phyloP scores from a whole-genome alignment of 2,329 filamentous ascomycete species.

The Fusarium multiceps region DNA sequence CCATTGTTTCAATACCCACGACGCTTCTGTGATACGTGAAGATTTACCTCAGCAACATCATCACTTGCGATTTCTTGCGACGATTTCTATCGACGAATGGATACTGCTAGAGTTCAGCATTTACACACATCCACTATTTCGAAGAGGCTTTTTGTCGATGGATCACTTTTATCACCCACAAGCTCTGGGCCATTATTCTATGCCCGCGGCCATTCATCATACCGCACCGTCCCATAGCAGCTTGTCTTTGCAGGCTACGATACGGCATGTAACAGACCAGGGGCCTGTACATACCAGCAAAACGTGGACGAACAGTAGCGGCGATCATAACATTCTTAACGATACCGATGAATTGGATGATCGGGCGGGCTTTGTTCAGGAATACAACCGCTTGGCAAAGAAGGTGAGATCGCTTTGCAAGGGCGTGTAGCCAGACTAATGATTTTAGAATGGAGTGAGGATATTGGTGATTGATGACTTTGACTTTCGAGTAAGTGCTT shows the following conservation, averaged over 20 bases:
- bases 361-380: slow-evolving; percentile 61
- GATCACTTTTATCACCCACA: slow-evolving; percentile 25
- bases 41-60: slow-evolving; percentile 13
- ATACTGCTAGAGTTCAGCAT: slow-evolving; percentile 16
- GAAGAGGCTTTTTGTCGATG: slow-evolving; percentile 26
- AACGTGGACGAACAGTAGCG: slow-evolving; percentile 69
- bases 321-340: slow-evolving; percentile 58
- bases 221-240: slow-evolving; percentile 44
- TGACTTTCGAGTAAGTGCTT: slow-evolving; percentile 48
- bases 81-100: slow-evolving; percentile 22
- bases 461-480: slow-evolving; percentile 53
- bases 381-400: slow-evolving; percentile 70
- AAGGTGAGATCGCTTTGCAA: slow-evolving; percentile 56
- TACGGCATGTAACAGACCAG: slow-evolving; percentile 40
- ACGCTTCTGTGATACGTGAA: slow-evolving; percentile 40
- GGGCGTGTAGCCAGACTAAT: neutral
- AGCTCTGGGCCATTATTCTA: slow-evolving; percentile 30
- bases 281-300: slow-evolving; percentile 57
- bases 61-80: slow-evolving; percentile 15
- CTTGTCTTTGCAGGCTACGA: slow-evolving; percentile 44
- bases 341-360: slow-evolving; percentile 63
- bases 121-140: slow-evolving; percentile 14
- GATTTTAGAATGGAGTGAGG: slow-evolving; percentile 64
- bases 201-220: slow-evolving; percentile 23
- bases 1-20: slow-evolving; percentile 23